phyloP scores from a whole-genome alignment of 768 basidiomycete genomes.

The Calocybe gangraenosa region DNA sequence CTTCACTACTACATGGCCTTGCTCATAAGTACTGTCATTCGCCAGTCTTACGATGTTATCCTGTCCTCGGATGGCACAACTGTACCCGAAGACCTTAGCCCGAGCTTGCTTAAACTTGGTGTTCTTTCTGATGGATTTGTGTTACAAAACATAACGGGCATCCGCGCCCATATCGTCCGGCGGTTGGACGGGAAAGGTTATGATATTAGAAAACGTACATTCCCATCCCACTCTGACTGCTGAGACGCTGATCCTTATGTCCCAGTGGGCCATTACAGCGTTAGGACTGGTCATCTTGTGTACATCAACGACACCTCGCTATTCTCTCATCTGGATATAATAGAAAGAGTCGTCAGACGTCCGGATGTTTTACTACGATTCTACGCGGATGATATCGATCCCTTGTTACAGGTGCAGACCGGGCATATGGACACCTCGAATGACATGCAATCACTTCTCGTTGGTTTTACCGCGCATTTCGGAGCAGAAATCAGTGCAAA shows the following conservation, averaged over 20 bases:
- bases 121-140: constrained; percentile 66
- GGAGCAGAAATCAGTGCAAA: constrained; percentile 53
- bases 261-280: constrained; percentile 77
- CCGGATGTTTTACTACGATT: constrained; percentile 57
- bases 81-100: constrained; percentile 66
- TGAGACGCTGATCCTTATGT: constrained; percentile 7
- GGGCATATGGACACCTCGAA: constrained; percentile 26
- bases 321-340: constrained; percentile 26
- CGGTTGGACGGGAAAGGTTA: constrained; percentile 83
- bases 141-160: constrained; percentile 72
- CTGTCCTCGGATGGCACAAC: constrained; percentile 55
- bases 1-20: constrained; percentile 1
- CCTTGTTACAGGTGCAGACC: constrained; percentile 36
- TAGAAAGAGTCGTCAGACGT: constrained; percentile 22
- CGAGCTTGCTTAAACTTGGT: constrained; percentile 60
- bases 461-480: constrained; percentile 65
- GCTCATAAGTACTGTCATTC: constrained; percentile 1
- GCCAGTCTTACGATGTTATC: constrained; percentile 79
- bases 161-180: constrained; percentile 74
- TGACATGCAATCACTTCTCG: constrained; percentile 45
- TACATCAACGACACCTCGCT: constrained; percentile 70
- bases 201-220: constrained; percentile 77
- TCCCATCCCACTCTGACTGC: not conserved
- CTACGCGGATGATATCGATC: constrained; percentile 49
- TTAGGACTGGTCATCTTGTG: constrained; percentile 77